Evolutionary conservation across 805 yeast genomes (phyloP), one percentile per base, ranked within the genome.

Genomic region (Ogataea neopini): DNA sequence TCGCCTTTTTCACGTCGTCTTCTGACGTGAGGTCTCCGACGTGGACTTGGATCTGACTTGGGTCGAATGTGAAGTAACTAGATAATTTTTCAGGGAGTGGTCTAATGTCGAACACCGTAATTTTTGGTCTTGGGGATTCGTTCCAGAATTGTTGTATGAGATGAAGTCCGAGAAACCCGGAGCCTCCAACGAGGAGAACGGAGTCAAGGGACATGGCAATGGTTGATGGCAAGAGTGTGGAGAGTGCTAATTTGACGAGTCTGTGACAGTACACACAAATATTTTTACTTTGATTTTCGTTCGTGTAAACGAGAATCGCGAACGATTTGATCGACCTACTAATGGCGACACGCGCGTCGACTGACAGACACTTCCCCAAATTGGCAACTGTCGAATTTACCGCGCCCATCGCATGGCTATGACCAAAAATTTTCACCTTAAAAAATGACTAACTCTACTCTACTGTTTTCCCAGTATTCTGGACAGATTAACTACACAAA

Each of bases 91-190:
- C 86, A 4, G 97, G 97, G 37, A 89, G 68, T 22, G 94, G 95
- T 57, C 98, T 84, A 37, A 94, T 83, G 67, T 94, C 99, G 63
- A 94, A 88, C 14, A 94, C 96, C 60, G 84, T 86, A 50, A 94
- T 86, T 37, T 76, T 66, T 8, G 96, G 91, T 38, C 79, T 71
- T 18, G 94, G 86, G 11, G 76, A 61, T 30, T 76, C 69, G 39
- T 76, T 75, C 70, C 80, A 79, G 67, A 91, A 92, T 66, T 88
- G 94, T 59, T 91, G 91, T 36, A 94, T 81, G 54, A 94, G 72
- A 57, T 94, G 99, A 39, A 89, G 79, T 2, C 99, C 99, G 17
- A 94, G 76, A 57, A 94, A 94, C 0, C 99, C 99, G 4, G 97
- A 73, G 8, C 99, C 99, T 42, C 99, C 99, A n/a, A 94, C 80